These are phyloP conservation scores for Sugiyamaella marilandica DNA, from an alignment of 805 yeast genomes.

Conservation along the genomic window DNA sequence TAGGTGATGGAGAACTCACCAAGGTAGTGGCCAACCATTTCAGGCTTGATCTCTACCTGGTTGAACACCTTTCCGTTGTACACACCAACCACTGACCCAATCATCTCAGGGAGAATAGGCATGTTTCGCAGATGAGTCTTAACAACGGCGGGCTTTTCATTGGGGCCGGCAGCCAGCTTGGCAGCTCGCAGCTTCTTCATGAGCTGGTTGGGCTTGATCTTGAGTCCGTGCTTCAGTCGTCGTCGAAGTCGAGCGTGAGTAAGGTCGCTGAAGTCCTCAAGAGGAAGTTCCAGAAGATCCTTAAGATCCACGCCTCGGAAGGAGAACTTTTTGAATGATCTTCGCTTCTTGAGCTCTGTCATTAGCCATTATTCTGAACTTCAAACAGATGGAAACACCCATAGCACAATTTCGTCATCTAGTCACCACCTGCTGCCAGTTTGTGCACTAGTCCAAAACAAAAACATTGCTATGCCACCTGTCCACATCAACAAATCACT, in stretches of 20 bases:
- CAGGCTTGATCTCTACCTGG: slow-evolving; percentile 98
- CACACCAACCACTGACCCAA: slow-evolving; percentile 96
- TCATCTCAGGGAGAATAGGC: slow-evolving; percentile 99
- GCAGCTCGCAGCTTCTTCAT: slow-evolving; percentile 98
- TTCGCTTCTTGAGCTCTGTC: slow-evolving; percentile 42
- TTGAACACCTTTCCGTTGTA: slow-evolving; percentile 99
- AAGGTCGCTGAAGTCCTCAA: slow-evolving; percentile 95
- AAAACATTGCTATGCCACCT: neutral
- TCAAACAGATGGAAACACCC: too few relatives aligned
- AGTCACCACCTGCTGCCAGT: too few relatives aligned
- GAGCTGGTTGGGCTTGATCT: slow-evolving; percentile 90
- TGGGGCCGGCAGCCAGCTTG: slow-evolving; percentile 66
- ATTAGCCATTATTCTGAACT: neutral
- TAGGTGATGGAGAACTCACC: slow-evolving; percentile 99
- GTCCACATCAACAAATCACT: neutral
- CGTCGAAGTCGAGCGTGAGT: slow-evolving; percentile 99
- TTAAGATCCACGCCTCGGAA: slow-evolving; percentile 98
- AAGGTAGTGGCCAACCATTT: slow-evolving; percentile 99
- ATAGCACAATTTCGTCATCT: too few relatives aligned
- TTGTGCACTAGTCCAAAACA: too few relatives aligned
- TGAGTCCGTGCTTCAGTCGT: slow-evolving; percentile 98
- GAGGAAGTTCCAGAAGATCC: slow-evolving; percentile 86
- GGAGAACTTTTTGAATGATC: slow-evolving; percentile 95
- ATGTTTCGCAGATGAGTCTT: slow-evolving; percentile 99
- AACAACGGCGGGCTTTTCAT: slow-evolving; percentile 96